Base-by-base conservation (phyloP, 176 grass and related monocot species). In the Bromus sterilis region DNA sequence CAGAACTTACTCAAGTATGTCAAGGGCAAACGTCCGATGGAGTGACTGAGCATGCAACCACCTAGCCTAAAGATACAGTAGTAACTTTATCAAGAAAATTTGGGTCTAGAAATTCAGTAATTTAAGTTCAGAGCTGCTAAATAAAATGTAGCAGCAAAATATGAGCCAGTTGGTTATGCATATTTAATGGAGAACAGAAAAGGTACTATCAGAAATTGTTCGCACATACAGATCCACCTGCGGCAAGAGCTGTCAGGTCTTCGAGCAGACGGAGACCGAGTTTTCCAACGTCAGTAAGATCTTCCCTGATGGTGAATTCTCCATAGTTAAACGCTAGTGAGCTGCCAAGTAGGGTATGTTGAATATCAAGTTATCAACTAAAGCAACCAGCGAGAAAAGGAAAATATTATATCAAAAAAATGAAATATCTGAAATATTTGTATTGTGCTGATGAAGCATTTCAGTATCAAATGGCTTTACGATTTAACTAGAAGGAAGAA, bases 141-240 rank as follows among this genome's bases (percentile, higher is more conserved):
- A 42, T 78, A 78, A 41, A 46, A 59, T 73, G 33, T 65, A 31
- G 46, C 36, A 56, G 68, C 28, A 73, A 25, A 65, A 56, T 78
- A 82, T 23, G 48, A 39, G 32, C 34, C 10, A 80, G n/a, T 80
- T 63, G 16, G 69, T 56, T 78, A 46, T 48, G 24, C 67, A 57
- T 71, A 76, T 85, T 78, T 56, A 63, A 49, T 32, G 18, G 53
- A 41, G 36, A 82, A 70, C 15, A 49, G 11, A 80, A 43, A 86
- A 28, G 75, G n/a, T 64, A 58, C 26, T 58, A 65, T 78, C 32
- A 66, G 80, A 83, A 88, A 84, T 80, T 78, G 85, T 86, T 91
- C 66, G 71, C 92, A 98, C 95, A 93, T 98, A 98, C 95, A 91
- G 95, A 95, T 94, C 95, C 95, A 98, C 95, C 92, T 93, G 92